Evolutionary conservation across 2,329 filamentous ascomycete genomes (phyloP), one percentile per base, ranked within the genome.

Genomic region (Plectosphaerella sp.): DNA sequence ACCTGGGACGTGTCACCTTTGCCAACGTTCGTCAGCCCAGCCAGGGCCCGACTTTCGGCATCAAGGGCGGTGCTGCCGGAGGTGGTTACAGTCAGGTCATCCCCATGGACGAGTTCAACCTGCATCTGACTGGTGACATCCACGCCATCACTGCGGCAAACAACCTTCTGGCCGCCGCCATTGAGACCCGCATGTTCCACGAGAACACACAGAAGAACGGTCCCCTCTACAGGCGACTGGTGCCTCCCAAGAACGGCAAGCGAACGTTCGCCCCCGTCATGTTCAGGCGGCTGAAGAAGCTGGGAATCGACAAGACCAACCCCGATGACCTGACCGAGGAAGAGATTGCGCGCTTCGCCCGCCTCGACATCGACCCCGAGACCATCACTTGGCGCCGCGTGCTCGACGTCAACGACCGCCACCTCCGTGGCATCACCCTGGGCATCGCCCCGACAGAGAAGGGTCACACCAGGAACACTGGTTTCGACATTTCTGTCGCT

Each of bases 1-100:
- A 97, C 62, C 76, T 97, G 48, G 88, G 88, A 60, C 88, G 89
- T 53, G 80, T 97, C 59, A 89, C 88, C 3, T 97, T 99, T 69
- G 94, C 94, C 71, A 97, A 99, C 67, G 94, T 99, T 48, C 86
- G 94, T 55, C 94, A 99, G 69, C 94, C 94, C 48, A 96, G 91
- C 63, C 94, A 97, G 75, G 94, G 94, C 5, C 94, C 94, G 52
- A 99, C 94, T 0, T 99, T 99, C 68, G 94, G 94, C 64, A 97
- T 99, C 80, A 99, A 99, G 79, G 94, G 94, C 57, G 94, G 94
- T 64, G 94, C 94, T 54, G 94, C 94, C 52, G 94, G 94, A 64
- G 94, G 94, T 69, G 94, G 94, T 39, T 99, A 97, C 82, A 96
- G 91, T 70, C 94, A 99, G 71, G 94, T 99, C 65, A 97, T 99